Conservation (phyloP, 202 grass and related monocot species). For the Cymbopogon flexuosus region DNA sequence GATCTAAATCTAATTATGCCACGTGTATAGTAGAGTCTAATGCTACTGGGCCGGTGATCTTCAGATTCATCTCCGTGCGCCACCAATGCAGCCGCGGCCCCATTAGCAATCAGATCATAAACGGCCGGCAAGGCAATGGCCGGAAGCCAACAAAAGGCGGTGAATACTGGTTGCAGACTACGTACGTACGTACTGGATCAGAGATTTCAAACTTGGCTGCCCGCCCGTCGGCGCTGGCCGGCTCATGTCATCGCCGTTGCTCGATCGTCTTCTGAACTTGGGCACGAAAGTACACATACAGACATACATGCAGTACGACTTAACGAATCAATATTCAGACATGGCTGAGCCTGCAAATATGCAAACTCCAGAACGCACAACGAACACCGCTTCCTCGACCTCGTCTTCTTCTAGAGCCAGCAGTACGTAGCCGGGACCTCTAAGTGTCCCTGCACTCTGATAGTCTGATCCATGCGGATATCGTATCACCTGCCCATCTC, state of each 20-base stretch:
- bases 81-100: no score
- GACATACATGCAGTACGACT: neutral
- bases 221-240: neutral
- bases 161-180: no score
- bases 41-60: no score
- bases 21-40: no score
- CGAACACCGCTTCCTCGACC: neutral
- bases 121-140: no score
- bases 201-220: neutral
- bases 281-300: neutral
- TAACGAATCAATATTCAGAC: neutral
- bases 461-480: no score
- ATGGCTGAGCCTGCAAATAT: neutral
- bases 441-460: neutral
- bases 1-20: no score
- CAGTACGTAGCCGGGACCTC: neutral
- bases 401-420: neutral
- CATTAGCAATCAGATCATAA: no score
- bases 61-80: no score
- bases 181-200: no score
- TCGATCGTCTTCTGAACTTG: neutral
- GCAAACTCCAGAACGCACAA: neutral
- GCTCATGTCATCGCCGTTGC: neutral
- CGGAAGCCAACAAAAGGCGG: neutral
- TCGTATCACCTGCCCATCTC: conserved; percentile 24